Evolutionary conservation across 1,139 yeast genomes (phyloP).

Genomic region (Suhomyces ambrosiae): DNA sequence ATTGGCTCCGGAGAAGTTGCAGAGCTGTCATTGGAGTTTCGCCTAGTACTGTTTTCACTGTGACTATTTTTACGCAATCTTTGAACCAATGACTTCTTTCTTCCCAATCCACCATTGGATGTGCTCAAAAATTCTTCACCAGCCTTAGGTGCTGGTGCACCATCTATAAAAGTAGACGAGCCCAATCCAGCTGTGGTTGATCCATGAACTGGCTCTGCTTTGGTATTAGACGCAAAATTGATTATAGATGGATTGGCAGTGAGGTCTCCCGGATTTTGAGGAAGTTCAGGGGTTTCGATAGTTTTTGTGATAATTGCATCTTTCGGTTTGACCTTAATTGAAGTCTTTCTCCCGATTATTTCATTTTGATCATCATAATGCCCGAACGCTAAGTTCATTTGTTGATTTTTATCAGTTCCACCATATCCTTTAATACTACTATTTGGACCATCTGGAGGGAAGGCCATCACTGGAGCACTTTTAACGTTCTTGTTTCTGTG

Average conservation of each 20-base stretch:
- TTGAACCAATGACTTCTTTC: conserved; percentile 78
- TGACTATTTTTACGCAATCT: conserved; percentile 54
- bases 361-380: conserved; percentile 43
- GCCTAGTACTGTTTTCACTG: conserved; percentile 35
- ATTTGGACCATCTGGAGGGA: conserved; percentile 94
- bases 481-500: conserved; percentile 83
- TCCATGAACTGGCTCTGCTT: conserved; percentile 80
- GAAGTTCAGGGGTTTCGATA: conserved; percentile 9
- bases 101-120: conserved; percentile 48
- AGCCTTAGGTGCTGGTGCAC: conserved; percentile 83
- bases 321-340: conserved; percentile 19
- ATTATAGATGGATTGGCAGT: conserved; percentile 55
- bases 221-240: conserved; percentile 70
- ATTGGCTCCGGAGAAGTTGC: conserved; percentile 16
- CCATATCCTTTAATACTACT: conserved; percentile 73
- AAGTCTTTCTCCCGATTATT: conserved; percentile 34
- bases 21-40: conserved; percentile 37
- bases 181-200: conserved; percentile 86
- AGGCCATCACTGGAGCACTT: conserved; percentile 92
- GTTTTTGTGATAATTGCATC: conserved; percentile 18
- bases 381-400: conserved; percentile 67
- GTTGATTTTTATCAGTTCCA: conserved; percentile 52
- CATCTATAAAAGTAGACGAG: conserved; percentile 88
- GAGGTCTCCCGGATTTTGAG: conserved; percentile 26
- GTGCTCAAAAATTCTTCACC: conserved; percentile 25